Evolutionary conservation across 1,139 yeast genomes (phyloP), one percentile per base, ranked within the genome.

Genomic region (Saccharomyces hybrid): DNA sequence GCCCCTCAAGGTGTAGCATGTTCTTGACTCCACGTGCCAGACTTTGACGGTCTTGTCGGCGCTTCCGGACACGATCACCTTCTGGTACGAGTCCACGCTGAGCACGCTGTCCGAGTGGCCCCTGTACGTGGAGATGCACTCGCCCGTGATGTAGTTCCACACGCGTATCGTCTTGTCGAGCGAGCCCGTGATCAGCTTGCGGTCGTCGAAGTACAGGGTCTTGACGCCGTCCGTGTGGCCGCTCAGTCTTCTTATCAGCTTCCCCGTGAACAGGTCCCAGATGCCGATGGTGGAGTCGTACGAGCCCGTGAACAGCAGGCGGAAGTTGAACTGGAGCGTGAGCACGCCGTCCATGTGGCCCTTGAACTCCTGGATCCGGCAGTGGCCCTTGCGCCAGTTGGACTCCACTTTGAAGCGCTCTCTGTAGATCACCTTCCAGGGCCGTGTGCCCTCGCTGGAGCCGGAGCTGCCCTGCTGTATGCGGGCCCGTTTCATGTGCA

Each of bases 131-230:
- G 96, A 88, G 29, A 93, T 83, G 67, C 97, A 91, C 67, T 87
- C 88, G 42, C 99, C 99, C 0, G 96, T 89, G 59, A 86, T 86
- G 72, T 88, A 89, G 71, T 91, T 90, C 99, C 99, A 93, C 32
- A 93, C 95, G 63, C 91, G 86, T 57, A 93, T 89, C 0, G 97
- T 90, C 52, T 86, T 80, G 71, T 93, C 99, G 68, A 89, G 76
- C 1, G 97, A 91, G 16, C 97, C 97, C 2, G 97, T 87, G 50
- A 93, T 89, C 52, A 93, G 77, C 70, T 93, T 93, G 62, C 86
- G 88, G 53, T 83, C 84, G 71, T 93, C 99, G 70, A 91, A 91
- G 52, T 81, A 87, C 51, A 93, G 74, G 0, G 96, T 80, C 54
- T 90, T 78, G 31, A 93, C 95, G 23, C 96, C 97, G 60, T 86